These are phyloP conservation scores for Pseudogymnoascus sp. DNA, from an alignment of 2,329 filamentous ascomycete species.

Conservation along the genomic window DNA sequence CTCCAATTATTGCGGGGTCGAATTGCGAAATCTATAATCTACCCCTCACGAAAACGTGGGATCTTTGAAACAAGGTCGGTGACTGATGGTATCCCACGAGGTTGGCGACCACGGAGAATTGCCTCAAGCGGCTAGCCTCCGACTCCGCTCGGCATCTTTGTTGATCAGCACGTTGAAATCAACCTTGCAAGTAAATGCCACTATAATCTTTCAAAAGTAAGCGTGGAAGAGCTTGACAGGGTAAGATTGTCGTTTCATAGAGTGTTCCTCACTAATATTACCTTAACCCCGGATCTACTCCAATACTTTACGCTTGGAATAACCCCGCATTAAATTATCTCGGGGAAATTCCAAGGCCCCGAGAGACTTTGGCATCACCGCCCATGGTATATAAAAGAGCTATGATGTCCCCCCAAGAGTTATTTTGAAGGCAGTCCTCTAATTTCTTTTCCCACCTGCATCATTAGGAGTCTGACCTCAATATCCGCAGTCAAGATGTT, in stretches of 20 bases:
- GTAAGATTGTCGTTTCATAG: not conserved
- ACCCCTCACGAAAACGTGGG: not conserved
- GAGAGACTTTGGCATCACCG: not conserved
- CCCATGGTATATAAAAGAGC: not conserved
- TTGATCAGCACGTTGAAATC: not conserved
- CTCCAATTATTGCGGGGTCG: not conserved
- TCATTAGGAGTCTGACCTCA: not conserved
- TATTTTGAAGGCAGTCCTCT: not conserved
- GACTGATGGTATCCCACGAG: not conserved
- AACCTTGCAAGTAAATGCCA: slow-evolving; percentile 7
- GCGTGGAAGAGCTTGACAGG: not conserved
- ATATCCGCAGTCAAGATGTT: not conserved
- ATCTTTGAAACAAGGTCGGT: not conserved
- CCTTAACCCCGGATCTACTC: not conserved
- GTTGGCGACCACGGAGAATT: not conserved
- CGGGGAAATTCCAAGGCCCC: not conserved
- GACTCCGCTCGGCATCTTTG: not conserved
- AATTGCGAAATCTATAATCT: not conserved
- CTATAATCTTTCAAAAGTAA: not conserved
- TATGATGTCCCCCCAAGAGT: not conserved
- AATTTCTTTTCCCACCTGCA: not conserved
- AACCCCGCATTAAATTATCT: slow-evolving; percentile 4
- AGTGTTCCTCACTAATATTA: not conserved
- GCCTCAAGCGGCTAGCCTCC: not conserved
- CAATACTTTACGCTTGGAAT: not conserved